Base-by-base conservation (phyloP, 129 eudicot species). In the Artemisia argyi region DNA sequence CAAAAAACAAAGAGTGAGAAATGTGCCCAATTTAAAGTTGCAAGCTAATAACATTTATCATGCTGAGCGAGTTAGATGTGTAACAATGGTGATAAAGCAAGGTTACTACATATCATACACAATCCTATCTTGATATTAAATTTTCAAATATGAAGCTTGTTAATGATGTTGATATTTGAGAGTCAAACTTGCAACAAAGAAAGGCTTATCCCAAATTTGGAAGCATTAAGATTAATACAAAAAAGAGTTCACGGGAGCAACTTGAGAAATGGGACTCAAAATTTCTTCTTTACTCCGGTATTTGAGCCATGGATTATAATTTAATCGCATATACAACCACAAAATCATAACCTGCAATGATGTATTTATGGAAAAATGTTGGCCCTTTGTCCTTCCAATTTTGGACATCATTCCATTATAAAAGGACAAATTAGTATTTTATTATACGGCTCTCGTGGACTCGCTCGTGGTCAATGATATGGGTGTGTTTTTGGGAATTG, bases 301-400 rank as follows among this genome's bases (percentile, higher is more conserved):
- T 64, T 64, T 60, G 80, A 51, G 80, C 63, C 59, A 49, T 58
- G 32, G 18, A 30, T 4, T 17, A 4, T 48, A 17, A 4, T 20
- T 58, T 18, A 69, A 60, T 19, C 61, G 22, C 46, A 52, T 62
- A 63, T 66, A 75, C 73, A 75, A 47, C 61, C 46, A 66, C 54
- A 19, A 55, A 75, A 66, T 75, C 73, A 75, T 78, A 70, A 63
- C 52, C 6, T 71, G 35, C n/a, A n/a, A n/a, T 42, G 60, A 70
- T 70, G 54, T 70, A 70, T 22, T 70, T 35, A 63, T 62, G 72
- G 81, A 56, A 78, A 42, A 32, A 78, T 78, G 81, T 78, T 78
- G 67, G 61, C 72, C 22, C 67, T 24, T 35, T 77, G 81, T 77
- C 76, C 71, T 51, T 50, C 71, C 42, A 78, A 24, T 70, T 78